Evolutionary conservation across 805 yeast genomes (phyloP).

Genomic region (Kluyveromyces siamensis): DNA sequence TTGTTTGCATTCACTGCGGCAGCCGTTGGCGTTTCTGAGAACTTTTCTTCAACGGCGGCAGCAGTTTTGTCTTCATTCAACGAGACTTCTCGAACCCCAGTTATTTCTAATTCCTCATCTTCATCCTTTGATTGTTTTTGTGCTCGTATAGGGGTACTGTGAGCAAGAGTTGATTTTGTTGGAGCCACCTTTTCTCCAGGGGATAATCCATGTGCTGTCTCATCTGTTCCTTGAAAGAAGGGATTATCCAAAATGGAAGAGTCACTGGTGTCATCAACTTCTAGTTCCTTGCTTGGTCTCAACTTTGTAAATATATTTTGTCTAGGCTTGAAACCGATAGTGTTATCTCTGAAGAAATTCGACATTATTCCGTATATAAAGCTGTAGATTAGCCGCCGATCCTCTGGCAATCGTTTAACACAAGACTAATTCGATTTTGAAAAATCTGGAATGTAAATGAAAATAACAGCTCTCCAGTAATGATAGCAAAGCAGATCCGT

Average conservation of each 20-base stretch:
- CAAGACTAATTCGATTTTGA: not conserved
- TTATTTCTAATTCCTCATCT: constrained; percentile 33
- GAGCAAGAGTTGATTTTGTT: not conserved
- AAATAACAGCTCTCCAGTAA: not conserved
- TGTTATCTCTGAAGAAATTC: constrained; percentile 25
- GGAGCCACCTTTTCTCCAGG: not conserved
- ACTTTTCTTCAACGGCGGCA: constrained; percentile 1
- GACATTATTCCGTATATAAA: constrained; percentile 15
- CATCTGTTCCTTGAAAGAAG: constrained; percentile 6
- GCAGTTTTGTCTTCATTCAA: not conserved
- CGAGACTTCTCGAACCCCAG: constrained; percentile 30
- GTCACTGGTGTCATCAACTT: constrained; percentile 8
- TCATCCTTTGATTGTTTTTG: constrained; percentile 5
- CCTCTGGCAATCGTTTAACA: not conserved
- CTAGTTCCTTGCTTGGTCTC: constrained; percentile 4
- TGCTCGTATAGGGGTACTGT: constrained; percentile 2
- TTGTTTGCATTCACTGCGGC: constrained; percentile 6
- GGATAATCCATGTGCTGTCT: not conserved
- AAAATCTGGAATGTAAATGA: not conserved
- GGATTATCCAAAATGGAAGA: constrained; percentile 15
- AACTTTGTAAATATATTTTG: constrained; percentile 25
- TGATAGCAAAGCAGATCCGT: too few species aligned
- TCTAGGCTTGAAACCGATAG: constrained; percentile 26
- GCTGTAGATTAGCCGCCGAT: constrained; percentile 17
- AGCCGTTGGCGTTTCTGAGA: not conserved